A percentile compares a stretch with the other conserved stretches of the same genome.
Evolutionary conservation across 805 yeast genomes (phyloP).

Genomic region (Schwanniomyces yamadae): DNA sequence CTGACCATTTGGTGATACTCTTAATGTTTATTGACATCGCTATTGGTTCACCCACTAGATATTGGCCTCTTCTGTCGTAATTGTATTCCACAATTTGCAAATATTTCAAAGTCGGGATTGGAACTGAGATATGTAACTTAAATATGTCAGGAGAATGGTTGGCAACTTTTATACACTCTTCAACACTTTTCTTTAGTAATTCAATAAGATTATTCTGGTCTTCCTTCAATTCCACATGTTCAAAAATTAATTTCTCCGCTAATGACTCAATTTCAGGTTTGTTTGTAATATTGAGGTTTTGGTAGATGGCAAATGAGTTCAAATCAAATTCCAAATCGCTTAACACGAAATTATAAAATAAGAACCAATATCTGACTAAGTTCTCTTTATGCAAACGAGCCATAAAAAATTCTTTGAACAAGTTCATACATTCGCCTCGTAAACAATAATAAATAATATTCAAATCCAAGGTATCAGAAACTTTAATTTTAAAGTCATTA

Average conservation of each 20-base stretch:
- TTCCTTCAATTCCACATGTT: slow-evolving; percentile 8
- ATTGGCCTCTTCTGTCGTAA: slow-evolving; percentile 41
- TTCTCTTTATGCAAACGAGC: slow-evolving; percentile 9
- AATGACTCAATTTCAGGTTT: slow-evolving; percentile 13
- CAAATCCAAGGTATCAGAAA: slow-evolving; percentile 41
- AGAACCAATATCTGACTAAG: slow-evolving; percentile 19
- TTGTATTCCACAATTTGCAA: slow-evolving; percentile 57
- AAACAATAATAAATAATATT: slow-evolving; percentile 47
- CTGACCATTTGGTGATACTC: slow-evolving; percentile 47
- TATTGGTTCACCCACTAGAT: slow-evolving; percentile 66
- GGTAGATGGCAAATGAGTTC: slow-evolving; percentile 26
- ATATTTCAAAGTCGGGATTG: slow-evolving; percentile 58
- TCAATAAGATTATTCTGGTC: slow-evolving; percentile 11
- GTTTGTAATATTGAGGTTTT: slow-evolving; percentile 18
- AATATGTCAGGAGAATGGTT: not conserved
- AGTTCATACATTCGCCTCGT: slow-evolving; percentile 41
- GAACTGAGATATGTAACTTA: slow-evolving; percentile 52
- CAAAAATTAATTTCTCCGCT: slow-evolving; percentile 12
- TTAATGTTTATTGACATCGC: slow-evolving; percentile 40
- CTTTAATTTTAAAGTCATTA: slow-evolving; percentile 13
- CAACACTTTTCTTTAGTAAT: slow-evolving; percentile 1
- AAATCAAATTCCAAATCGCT: slow-evolving; percentile 26
- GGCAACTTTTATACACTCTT: too few species aligned
- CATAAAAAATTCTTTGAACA: slow-evolving; percentile 11
- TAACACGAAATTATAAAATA: slow-evolving; percentile 20